These are phyloP conservation scores for Pilatotrama ljubarskyi DNA, from an alignment of 768 basidiomycete species.

Conservation along the genomic window DNA sequence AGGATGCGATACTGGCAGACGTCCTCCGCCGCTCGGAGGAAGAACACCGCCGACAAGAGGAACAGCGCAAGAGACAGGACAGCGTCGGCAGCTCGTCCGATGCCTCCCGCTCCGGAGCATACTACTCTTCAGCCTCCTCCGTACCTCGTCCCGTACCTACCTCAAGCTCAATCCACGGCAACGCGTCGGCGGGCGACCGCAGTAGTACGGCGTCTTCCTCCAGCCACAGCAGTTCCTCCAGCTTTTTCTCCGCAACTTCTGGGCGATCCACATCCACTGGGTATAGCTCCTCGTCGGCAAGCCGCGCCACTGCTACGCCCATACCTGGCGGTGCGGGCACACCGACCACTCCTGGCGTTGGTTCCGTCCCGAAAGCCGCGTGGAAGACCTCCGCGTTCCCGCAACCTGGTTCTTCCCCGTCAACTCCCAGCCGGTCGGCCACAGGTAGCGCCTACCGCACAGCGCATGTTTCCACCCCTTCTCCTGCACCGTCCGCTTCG, in stretches of 20 bases:
- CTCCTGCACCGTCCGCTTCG: constrained; percentile 6
- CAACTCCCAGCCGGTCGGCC: constrained; percentile 6
- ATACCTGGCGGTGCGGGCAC: constrained; percentile 15
- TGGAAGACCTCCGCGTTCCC: constrained; percentile 16
- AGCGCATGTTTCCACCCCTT: background rate
- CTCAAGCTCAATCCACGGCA: constrained; percentile 24
- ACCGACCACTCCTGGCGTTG: background rate
- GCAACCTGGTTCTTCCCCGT: constrained; percentile 3
- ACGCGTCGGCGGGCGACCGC: constrained; percentile 29
- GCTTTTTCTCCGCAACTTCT: constrained; percentile 26
- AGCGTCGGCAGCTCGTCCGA: constrained; percentile 25
- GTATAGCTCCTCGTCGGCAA: constrained; percentile 24
- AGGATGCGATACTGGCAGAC: constrained; percentile 31
- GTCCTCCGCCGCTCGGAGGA: constrained; percentile 38
- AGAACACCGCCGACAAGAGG: constrained; percentile 29
- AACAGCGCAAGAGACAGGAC: constrained; percentile 21
- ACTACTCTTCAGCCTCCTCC: constrained; percentile 35
- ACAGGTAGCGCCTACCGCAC: constrained; percentile 4
- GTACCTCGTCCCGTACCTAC: constrained; percentile 32
- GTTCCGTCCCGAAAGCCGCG: constrained; percentile 1
- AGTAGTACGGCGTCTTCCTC: constrained; percentile 31
- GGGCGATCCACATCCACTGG: constrained; percentile 18
- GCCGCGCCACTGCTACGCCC: constrained; percentile 33
- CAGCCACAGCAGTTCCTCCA: constrained; percentile 23
- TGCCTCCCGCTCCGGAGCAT: constrained; percentile 17